A percentile compares a stretch with the other conserved stretches of the same genome.
These are phyloP conservation scores for Plasmodium malariae DNA, from an alignment of 169 alveolate species.

Conservation along the genomic window DNA sequence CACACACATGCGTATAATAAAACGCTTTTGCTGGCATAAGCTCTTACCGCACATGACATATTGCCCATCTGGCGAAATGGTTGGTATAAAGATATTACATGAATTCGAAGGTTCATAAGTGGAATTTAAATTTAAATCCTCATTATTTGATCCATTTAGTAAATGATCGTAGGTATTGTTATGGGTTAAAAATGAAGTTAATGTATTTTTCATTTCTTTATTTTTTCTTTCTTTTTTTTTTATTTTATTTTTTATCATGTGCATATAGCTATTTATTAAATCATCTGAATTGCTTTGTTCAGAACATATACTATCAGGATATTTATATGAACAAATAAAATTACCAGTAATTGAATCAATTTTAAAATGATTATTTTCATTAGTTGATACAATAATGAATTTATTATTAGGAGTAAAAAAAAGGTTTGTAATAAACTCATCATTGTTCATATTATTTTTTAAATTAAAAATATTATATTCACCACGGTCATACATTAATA, in stretches of 20 bases:
- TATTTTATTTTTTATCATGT: constrained; percentile 17
- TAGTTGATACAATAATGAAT: constrained; percentile 47
- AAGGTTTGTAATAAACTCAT: constrained; percentile 45
- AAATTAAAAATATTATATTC: constrained; percentile 43
- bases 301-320: constrained; percentile 4
- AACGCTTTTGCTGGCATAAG: not conserved
- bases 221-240: too few relatives aligned
- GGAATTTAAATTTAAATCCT: too few relatives aligned
- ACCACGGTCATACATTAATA: constrained; percentile 62
- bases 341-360: constrained; percentile 64
- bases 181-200: too few relatives aligned
- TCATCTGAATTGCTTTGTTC: not conserved
- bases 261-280: not conserved
- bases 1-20: not conserved
- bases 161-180: too few relatives aligned
- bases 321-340: constrained; percentile 56
- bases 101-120: too few relatives aligned
- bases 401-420: constrained; percentile 73
- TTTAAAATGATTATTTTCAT: constrained; percentile 47
- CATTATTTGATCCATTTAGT: too few relatives aligned
- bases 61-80: constrained; percentile 66
- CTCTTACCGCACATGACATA: constrained; percentile 52
- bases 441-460: constrained; percentile 22
- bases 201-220: too few relatives aligned
- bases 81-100: constrained; percentile 46